Percentiles rank a stretch among this genome's conserved stretches.
These are phyloP conservation scores for Megacollybia marginata DNA, from an alignment of 768 basidiomycete species.

Conservation along the genomic window DNA sequence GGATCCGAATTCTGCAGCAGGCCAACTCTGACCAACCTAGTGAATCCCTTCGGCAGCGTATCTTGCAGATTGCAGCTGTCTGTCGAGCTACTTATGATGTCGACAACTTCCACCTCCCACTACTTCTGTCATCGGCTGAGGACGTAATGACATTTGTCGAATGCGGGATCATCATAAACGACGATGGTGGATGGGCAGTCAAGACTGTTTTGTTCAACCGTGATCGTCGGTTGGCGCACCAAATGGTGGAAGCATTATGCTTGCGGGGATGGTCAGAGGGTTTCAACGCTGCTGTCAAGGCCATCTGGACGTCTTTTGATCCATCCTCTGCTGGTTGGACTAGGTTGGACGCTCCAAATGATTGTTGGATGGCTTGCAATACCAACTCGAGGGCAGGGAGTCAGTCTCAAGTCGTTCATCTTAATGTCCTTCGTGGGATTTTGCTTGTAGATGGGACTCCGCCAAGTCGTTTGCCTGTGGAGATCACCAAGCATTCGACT, in stretches of 20 bases:
- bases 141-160: constrained; percentile 22
- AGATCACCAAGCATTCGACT: constrained; percentile 21
- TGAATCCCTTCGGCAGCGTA: constrained; percentile 13
- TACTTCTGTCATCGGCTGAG: not conserved
- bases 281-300: not conserved
- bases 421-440: constrained; percentile 32
- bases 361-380: constrained; percentile 20
- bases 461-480: constrained; percentile 27
- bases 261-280: not conserved
- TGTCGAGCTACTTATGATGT: constrained; percentile 35
- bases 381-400: constrained; percentile 9
- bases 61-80: constrained; percentile 28
- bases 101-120: constrained; percentile 9
- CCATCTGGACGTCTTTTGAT: constrained; percentile 8
- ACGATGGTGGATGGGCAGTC: constrained; percentile 11
- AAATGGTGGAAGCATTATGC: constrained; percentile 3
- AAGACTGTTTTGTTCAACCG: constrained; percentile 6
- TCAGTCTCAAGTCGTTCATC: constrained; percentile 22
- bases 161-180: constrained; percentile 23
- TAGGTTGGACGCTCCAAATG: constrained; percentile 18
- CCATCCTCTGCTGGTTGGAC: constrained; percentile 6
- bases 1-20: constrained; percentile 11
- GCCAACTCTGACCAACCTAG: constrained; percentile 6
- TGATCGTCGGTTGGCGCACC: constrained; percentile 20
- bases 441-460: constrained; percentile 35